phyloP scores from a whole-genome alignment of 2,329 filamentous ascomycete genomes.

The Epichloe elymi region DNA sequence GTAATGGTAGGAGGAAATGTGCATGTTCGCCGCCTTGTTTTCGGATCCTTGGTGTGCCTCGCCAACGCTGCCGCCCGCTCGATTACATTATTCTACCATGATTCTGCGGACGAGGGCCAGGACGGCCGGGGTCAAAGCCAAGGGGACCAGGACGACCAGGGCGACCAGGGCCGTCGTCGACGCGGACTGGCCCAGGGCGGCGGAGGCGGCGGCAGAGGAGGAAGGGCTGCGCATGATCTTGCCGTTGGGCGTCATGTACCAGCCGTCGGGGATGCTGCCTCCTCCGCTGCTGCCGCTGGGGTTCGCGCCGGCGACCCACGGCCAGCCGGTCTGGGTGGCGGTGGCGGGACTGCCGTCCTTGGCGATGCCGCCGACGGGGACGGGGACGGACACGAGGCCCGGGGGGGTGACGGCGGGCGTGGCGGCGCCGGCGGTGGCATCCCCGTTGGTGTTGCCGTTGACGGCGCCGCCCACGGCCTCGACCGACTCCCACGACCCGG shows the following conservation, averaged over 20 bases:
- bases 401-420: conserved; percentile 49
- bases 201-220: conserved; percentile 16
- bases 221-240: conserved; percentile 61
- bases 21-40: neutral
- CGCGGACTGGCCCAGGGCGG: neutral
- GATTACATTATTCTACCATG: neutral
- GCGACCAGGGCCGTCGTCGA: conserved; percentile 13
- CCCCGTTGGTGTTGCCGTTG: conserved; percentile 41
- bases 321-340: conserved; percentile 48
- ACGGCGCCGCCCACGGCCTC: conserved; percentile 64
- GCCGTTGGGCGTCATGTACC: conserved; percentile 65
- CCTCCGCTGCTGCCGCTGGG: conserved; percentile 27
- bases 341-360: conserved; percentile 38
- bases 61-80: neutral
- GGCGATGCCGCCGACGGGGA: conserved; percentile 59
- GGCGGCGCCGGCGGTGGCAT: conserved; percentile 44
- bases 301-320: conserved; percentile 48
- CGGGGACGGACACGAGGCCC: conserved; percentile 47
- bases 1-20: neutral
- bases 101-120: conserved; percentile 10
- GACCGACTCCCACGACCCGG: conserved; percentile 73
- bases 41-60: neutral
- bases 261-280: conserved; percentile 58
- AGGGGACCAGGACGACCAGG: conserved; percentile 14
- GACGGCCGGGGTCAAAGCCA: conserved; percentile 6